Percentiles rank a stretch among this genome's conserved stretches.
Conservation (phyloP, 2,329 filamentous ascomycete genomes). For the Ceratocystis harringtonii region DNA sequence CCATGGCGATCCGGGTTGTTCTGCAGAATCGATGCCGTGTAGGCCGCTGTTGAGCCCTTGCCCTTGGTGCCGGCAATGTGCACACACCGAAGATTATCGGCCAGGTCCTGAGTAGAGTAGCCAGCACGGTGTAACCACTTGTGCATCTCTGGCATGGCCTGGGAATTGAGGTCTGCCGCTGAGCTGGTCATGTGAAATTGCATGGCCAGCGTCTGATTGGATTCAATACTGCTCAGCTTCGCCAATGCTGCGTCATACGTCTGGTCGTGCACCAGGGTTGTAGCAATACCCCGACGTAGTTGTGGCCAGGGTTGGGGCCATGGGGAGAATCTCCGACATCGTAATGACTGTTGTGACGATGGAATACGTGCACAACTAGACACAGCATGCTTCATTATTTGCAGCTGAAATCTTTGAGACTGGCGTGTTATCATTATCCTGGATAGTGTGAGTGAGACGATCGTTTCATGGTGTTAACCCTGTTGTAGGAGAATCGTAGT, state of each 20-base stretch:
- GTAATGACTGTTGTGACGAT: not conserved
- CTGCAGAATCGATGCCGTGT: conserved; percentile 63
- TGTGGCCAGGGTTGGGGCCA: not conserved
- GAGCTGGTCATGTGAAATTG: conserved; percentile 29
- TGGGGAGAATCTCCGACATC: not conserved
- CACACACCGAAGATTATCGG: conserved; percentile 36
- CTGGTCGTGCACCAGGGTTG: conserved; percentile 19
- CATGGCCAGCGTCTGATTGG: conserved; percentile 53
- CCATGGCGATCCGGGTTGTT: conserved; percentile 24
- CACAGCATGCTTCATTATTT: not conserved
- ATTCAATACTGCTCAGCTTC: conserved; percentile 61
- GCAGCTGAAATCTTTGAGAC: not conserved
- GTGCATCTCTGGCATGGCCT: conserved; percentile 67
- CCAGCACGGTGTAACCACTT: conserved; percentile 63
- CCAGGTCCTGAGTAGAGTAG: conserved; percentile 41
- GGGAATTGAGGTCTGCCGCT: conserved; percentile 42
- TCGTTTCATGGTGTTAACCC: not conserved
- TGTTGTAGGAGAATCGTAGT: not conserved
- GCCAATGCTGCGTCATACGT: conserved; percentile 52
- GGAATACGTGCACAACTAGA: not conserved
- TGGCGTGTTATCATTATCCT: conserved; percentile 2
- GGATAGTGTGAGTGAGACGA: not conserved
- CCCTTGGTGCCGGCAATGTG: conserved; percentile 92
- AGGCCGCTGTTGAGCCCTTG: conserved; percentile 79
- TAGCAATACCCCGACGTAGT: not conserved